Conservation (phyloP, 129 eudicot genomes). For the Lactuca saligna region DNA sequence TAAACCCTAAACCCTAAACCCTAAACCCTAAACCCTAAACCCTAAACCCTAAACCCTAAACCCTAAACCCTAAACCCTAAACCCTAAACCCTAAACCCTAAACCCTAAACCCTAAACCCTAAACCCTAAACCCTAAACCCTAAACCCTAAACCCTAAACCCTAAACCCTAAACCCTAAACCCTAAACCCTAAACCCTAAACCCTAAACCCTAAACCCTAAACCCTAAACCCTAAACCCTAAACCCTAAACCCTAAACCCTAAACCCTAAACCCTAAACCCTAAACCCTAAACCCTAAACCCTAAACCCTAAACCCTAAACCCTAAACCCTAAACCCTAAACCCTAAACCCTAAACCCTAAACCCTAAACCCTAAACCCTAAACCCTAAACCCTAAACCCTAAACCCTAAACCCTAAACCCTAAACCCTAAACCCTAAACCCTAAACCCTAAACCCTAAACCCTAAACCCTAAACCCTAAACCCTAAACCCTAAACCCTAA, state of each 20-base stretch:
- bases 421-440: constrained; percentile 6
- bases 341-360: too few relatives aligned
- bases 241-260: constrained; percentile 12
- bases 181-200: neutral
- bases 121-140: constrained; percentile 11
- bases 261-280: constrained; percentile 12
- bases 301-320: too few relatives aligned
- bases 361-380: constrained; percentile 1
- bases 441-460: neutral
- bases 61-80: constrained; percentile 18
- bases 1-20: constrained; percentile 10
- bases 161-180: neutral
- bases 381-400: constrained; percentile 11
- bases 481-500: neutral
- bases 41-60: constrained; percentile 18
- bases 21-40: constrained; percentile 27
- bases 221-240: constrained; percentile 7
- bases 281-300: constrained; percentile 13
- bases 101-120: constrained; percentile 5
- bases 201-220: constrained; percentile 8
- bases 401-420: constrained; percentile 5
- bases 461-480: neutral
- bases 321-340: too few relatives aligned
- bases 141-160: constrained; percentile 17
- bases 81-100: constrained; percentile 16